Base-by-base conservation (phyloP, 2,329 filamentous ascomycete genomes). In the Ophiostoma ulmi region DNA sequence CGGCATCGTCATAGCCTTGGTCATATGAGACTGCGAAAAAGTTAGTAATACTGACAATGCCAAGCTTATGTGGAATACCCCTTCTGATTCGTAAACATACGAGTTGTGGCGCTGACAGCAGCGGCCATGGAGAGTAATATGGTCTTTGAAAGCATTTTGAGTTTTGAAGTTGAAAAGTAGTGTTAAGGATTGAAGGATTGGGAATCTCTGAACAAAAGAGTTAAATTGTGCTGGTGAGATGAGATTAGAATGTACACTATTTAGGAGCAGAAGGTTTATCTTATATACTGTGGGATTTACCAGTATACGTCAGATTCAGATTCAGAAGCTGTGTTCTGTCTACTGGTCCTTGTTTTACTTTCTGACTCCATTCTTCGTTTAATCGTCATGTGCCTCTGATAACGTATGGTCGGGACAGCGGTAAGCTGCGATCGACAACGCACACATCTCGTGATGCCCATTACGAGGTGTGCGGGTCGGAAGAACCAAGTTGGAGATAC, bases 1-100 rank as follows among this genome's bases (percentile, higher is more conserved):
- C 74, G 65, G 78, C 78, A 73, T 89, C 81, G 77, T 94, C 91
- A 81, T 92, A 95, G 77, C 85, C 87, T 26, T 81, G 80, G 80
- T 94, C 91, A 80, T 89, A 94, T 74, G 89, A 90, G 76, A 93
- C 90, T 63, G 22, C 20, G 31, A 6, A 35, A 26, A 2, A 35
- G 41, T 67, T 44, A 52, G 65, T 20, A 52, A 11, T 22, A 4
- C 6, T 31, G 31, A 31, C 4, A 13, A 2, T 17, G 20, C 14
- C 61, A n/a, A 5, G 52, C 5, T 14, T 13, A 11, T 2, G 14
- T 20, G 26, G 1, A 14, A 3, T 17, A 6, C 26, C 2, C 13
- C 26, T 3, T 13, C 13, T 13, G 10, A 26, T n/a, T 36, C 22
- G 39, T 22, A 1, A 35, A 67, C 65, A 26, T 31, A 67, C 65